Conservation (phyloP, 2,329 filamentous ascomycete species). For the Colletotrichum chrysophilum region DNA sequence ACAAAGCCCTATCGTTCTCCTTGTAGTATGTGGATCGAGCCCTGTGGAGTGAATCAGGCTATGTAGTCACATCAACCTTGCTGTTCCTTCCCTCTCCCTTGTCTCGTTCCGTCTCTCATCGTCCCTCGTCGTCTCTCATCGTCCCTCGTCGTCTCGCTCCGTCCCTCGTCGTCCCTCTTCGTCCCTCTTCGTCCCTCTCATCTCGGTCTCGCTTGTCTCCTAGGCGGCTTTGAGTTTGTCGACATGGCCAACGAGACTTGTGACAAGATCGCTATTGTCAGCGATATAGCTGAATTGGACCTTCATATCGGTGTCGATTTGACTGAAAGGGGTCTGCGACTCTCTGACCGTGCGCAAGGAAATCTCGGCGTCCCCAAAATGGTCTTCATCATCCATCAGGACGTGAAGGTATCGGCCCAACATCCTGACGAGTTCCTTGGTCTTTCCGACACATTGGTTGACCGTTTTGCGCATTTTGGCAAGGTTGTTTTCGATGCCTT, state of each 20-base stretch:
- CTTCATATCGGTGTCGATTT: neutral
- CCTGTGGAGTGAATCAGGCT: neutral
- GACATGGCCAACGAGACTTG: neutral
- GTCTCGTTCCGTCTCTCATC: neutral
- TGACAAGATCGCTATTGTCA: neutral
- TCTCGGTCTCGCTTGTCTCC: neutral
- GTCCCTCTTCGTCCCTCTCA: neutral
- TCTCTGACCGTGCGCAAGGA: neutral
- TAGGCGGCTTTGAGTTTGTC: neutral
- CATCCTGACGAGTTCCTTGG: neutral
- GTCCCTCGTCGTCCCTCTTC: too few species aligned
- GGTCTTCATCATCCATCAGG: neutral
- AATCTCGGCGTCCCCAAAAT: neutral
- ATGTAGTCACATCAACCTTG: neutral
- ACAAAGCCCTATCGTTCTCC: neutral
- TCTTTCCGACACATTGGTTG: fast-evolving
- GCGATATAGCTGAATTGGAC: neutral
- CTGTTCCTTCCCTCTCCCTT: neutral
- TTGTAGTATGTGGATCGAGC: neutral
- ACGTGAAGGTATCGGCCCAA: neutral
- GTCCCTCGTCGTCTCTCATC: neutral
- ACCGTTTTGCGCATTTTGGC: neutral
- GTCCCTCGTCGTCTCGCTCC: too few species aligned
- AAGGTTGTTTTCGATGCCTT: neutral
- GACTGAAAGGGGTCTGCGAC: neutral